These are phyloP conservation scores for Cyanidium caldarium DNA, from an alignment of 23 red algal genomes.

Conservation along the genomic window DNA sequence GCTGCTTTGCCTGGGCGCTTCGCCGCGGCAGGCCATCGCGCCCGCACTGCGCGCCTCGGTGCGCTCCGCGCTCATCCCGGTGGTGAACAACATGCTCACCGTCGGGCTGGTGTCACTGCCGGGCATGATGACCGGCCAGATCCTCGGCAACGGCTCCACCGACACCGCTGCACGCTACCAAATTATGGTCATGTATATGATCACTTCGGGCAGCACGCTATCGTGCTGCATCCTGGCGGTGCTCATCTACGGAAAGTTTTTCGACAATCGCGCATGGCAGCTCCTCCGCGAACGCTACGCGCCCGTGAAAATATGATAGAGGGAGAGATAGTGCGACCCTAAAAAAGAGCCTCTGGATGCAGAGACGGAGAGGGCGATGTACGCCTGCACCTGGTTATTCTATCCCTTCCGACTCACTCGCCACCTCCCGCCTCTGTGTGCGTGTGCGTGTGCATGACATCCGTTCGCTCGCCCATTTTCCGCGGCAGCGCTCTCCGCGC, in stretches of 20 bases:
- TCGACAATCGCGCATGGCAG: background rate
- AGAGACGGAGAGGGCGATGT: too few species aligned
- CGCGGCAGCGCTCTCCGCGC: too few species aligned
- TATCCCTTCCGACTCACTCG: too few species aligned
- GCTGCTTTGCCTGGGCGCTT: constrained; percentile 49
- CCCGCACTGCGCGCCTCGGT: constrained; percentile 32
- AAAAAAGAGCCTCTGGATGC: too few species aligned
- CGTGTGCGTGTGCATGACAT: too few species aligned
- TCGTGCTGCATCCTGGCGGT: background rate
- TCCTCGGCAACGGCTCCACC: constrained; percentile 17
- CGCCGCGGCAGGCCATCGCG: constrained; percentile 36
- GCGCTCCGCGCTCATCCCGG: constrained; percentile 30
- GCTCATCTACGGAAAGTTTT: constrained; percentile 1
- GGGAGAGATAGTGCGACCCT: too few species aligned
- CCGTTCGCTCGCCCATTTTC: too few species aligned
- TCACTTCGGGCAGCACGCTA: background rate
- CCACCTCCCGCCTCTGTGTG: too few species aligned
- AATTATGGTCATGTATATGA: constrained; percentile 26
- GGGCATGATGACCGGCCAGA: constrained; percentile 53
- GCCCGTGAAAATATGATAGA: too few species aligned
- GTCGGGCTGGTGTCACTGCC: constrained; percentile 71
- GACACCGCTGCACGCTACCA: constrained; percentile 25
- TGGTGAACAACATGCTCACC: constrained; percentile 53
- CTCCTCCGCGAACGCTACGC: background rate
- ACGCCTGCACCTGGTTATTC: too few species aligned